Evolutionary conservation across 768 basidiomycete genomes (phyloP).

Genomic region (Exsudoporus frostii): DNA sequence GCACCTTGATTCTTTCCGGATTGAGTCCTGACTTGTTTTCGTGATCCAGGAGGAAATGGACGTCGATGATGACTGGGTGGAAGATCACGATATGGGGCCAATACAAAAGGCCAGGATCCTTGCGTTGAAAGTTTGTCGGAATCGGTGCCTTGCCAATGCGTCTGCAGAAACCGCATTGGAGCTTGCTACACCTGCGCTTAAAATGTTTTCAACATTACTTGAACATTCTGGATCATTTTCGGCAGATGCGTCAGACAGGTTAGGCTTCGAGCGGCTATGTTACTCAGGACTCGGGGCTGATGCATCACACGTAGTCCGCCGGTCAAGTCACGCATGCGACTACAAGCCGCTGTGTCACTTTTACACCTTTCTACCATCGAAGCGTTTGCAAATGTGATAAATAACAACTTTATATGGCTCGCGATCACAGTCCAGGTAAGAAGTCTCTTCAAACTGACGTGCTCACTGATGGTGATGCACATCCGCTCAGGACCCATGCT

Average conservation of each 20-base stretch:
- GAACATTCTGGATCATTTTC: slow-evolving; percentile 64
- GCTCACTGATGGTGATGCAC: background rate
- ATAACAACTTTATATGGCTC: slow-evolving; percentile 61
- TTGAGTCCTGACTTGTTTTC: background rate
- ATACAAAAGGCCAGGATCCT: slow-evolving; percentile 68
- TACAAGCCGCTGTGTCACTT: slow-evolving; percentile 79
- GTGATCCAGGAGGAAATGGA: slow-evolving; percentile 53
- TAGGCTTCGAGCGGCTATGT: slow-evolving; percentile 14
- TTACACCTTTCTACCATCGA: slow-evolving; percentile 69
- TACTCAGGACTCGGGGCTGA: slow-evolving; percentile 5
- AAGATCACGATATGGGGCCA: slow-evolving; percentile 57
- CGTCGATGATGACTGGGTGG: slow-evolving; percentile 70
- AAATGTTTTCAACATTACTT: slow-evolving; percentile 71
- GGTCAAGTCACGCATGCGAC: slow-evolving; percentile 72
- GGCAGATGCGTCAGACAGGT: slow-evolving; percentile 54
- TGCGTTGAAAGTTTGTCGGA: slow-evolving; percentile 76
- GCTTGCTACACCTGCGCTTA: slow-evolving; percentile 70
- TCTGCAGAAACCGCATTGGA: slow-evolving; percentile 55
- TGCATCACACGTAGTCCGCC: slow-evolving; percentile 41
- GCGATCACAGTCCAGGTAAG: slow-evolving; percentile 76
- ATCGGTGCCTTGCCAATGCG: slow-evolving; percentile 73
- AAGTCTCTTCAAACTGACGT: background rate
- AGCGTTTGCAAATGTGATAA: slow-evolving; percentile 54
- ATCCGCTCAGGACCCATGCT: slow-evolving; percentile 72
- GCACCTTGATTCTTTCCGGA: background rate